Evolutionary conservation across 345 rosid genomes (phyloP), one percentile per base, ranked within the genome.

Genomic region (Conringia planisiliqua): DNA sequence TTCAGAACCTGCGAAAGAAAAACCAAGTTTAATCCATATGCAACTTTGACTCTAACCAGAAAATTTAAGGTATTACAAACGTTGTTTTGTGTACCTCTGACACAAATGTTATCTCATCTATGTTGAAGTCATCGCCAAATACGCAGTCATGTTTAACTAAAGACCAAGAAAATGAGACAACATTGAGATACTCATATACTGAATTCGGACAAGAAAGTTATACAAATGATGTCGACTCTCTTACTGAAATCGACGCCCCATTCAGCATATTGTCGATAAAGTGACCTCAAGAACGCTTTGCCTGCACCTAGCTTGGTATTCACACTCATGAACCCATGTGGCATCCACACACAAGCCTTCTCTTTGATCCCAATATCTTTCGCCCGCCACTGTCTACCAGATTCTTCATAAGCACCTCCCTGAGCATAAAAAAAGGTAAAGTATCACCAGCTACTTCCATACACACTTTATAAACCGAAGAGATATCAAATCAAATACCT

Each of bases 161-260:
- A 77, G 33, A 66, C 66, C 66, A 70, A 62, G 70, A 62, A 69
- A 32, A 26, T 1, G 17, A 59, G 17, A 48, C 29, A 66, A 67
- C 42, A 48, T 30, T 22, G 18, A n/a, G 70, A 61, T 61, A 66
- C 16, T 35, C 20, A 55, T 35, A 43, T 9, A 35, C 4, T 5
- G 57, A 24, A 47, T 4, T 30, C 4, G 39, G 9, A 48, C 33
- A 71, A 32, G 29, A 44, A 13, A 18, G 9, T 32, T 47, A 22
- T 39, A 20, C 1, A n/a, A 9, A 35, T 0, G 7, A 30, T 66
- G 30, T 14, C 24, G 9, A 1, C 42, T 66, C 43, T 43, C 81
- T 90, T 84, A 93, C 97, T 89, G 69, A 93, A 91, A 87, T 93
- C 98, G 20, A 93, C 88, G 4, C 97, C 98, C 98, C 98, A 93